phyloP scores from a whole-genome alignment of 2,329 filamentous ascomycete species.

The Tolypocladium sp. region DNA sequence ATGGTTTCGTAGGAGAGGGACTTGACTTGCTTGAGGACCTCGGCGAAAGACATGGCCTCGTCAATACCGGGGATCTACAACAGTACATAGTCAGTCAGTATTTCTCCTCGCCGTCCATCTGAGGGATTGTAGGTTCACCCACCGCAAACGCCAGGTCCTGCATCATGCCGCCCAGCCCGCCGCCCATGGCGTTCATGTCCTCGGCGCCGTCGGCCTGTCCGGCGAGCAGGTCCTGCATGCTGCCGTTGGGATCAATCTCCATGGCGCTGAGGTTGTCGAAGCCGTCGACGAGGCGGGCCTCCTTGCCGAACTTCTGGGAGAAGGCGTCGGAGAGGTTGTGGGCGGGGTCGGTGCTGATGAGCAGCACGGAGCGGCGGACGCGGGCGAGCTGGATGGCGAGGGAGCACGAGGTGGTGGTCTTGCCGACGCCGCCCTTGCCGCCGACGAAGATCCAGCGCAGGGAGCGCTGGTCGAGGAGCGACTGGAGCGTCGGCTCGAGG shows the following conservation, averaged over 20 bases:
- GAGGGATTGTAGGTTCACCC: constrained; percentile 17
- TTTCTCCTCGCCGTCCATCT: background rate
- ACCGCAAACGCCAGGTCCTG: constrained; percentile 95
- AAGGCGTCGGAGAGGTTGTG: constrained; percentile 98
- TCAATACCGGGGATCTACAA: constrained; percentile 90
- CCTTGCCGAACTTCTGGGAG: constrained; percentile 98
- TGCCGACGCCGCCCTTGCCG: constrained; percentile 95
- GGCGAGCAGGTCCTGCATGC: constrained; percentile 87
- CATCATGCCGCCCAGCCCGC: constrained; percentile 88
- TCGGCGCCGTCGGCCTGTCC: constrained; percentile 67
- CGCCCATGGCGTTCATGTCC: constrained; percentile 56
- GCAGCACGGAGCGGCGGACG: constrained; percentile 87
- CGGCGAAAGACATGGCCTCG: constrained; percentile 98
- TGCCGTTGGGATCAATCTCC: constrained; percentile 98
- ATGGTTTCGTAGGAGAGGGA: constrained; percentile 98
- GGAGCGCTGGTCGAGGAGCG: constrained; percentile 88
- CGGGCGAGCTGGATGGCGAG: constrained; percentile 95
- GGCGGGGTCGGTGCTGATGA: constrained; percentile 96
- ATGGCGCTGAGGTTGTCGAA: constrained; percentile 93
- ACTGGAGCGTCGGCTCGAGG: constrained; percentile 88
- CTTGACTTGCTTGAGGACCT: constrained; percentile 98
- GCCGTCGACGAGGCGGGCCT: constrained; percentile 84
- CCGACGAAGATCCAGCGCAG: constrained; percentile 99
- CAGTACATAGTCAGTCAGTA: constrained; percentile 5
- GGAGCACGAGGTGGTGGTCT: constrained; percentile 98